Percentiles rank a stretch among this genome's conserved stretches.
These are phyloP conservation scores for Aspergillus asperescens DNA, from an alignment of 495 filamentous ascomycete genomes.

Conservation along the genomic window DNA sequence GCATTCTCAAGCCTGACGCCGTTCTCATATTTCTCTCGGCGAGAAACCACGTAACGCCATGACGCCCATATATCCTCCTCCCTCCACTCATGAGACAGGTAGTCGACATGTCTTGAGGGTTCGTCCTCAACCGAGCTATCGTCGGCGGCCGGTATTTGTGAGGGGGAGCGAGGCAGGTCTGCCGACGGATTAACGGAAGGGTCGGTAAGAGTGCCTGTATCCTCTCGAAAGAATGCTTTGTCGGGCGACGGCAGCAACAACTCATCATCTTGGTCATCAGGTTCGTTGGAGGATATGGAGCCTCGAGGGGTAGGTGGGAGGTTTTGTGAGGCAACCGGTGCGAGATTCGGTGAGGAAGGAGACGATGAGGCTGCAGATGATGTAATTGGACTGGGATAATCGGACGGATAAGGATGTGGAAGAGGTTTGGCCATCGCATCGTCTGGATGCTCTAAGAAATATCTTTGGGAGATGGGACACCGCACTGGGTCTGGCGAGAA, in stretches of 20 bases:
- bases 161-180: constrained; percentile 11
- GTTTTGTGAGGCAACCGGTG: constrained; percentile 20
- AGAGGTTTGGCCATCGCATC: constrained; percentile 30
- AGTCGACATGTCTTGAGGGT: constrained; percentile 91
- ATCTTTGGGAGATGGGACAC: constrained; percentile 41
- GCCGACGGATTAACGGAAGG: constrained; percentile 19
- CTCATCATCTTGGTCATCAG: constrained; percentile 50
- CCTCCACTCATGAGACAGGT: constrained; percentile 89
- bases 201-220: constrained; percentile 21
- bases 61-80: constrained; percentile 98
- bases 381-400: constrained; percentile 32
- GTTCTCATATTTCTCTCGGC: constrained; percentile 72
- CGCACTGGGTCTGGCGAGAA: constrained; percentile 38
- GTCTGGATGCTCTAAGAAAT: constrained; percentile 35
- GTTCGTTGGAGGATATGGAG: constrained; percentile 55
- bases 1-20: constrained; percentile 86
- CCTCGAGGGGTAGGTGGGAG: constrained; percentile 50
- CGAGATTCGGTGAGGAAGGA: constrained; percentile 38
- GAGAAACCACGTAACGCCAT: constrained; percentile 85
- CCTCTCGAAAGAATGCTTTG: constrained; percentile 22
- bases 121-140: constrained; percentile 72
- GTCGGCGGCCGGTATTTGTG: constrained; percentile 57
- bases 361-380: constrained; percentile 35
- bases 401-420: constrained; percentile 29
- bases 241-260: constrained; percentile 57